phyloP scores from a whole-genome alignment of 768 basidiomycete species.

The Lentinula edodes region DNA sequence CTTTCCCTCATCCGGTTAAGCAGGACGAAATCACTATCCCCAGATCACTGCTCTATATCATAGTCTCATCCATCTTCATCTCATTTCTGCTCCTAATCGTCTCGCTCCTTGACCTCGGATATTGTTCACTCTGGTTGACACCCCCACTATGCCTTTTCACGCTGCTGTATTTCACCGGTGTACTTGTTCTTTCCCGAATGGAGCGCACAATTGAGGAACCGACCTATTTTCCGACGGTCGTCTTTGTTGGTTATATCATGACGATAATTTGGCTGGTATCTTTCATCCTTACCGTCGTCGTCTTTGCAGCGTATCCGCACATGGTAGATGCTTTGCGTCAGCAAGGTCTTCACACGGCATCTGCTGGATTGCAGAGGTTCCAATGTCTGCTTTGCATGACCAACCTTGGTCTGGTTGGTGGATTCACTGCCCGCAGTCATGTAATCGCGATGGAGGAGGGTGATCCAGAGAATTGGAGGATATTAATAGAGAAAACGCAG shows the following conservation, averaged over 20 bases:
- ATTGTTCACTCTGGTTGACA: conserved; percentile 27
- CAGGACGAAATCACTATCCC: conserved; percentile 14
- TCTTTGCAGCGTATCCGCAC: conserved; percentile 15
- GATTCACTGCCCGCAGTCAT: conserved; percentile 22
- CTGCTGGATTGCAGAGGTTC: conserved; percentile 21
- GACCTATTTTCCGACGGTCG: conserved; percentile 26
- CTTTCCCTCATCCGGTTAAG: conserved; percentile 6
- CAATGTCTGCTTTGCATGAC: conserved; percentile 23
- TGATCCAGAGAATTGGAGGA: conserved; percentile 25
- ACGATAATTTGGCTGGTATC: conserved; percentile 25
- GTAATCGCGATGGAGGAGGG: conserved; percentile 23
- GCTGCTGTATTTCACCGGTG: conserved; percentile 20
- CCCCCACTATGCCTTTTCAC: conserved; percentile 25
- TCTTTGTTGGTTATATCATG: conserved; percentile 25
- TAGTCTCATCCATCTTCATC: conserved; percentile 18
- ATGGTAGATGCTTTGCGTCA: conserved; percentile 13
- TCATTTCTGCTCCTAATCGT: conserved; percentile 21
- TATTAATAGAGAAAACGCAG: conserved; percentile 1
- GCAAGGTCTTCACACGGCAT: conserved; percentile 21
- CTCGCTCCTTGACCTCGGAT: conserved; percentile 27
- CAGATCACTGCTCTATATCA: conserved; percentile 22
- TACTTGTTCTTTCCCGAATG: conserved; percentile 20
- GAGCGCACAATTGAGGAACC: conserved; percentile 20
- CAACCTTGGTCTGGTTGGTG: conserved; percentile 20
- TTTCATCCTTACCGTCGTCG: conserved; percentile 21